Percentiles rank a stretch among this genome's conserved stretches.
phyloP scores from a whole-genome alignment of 2,329 filamentous ascomycete species.

The Fusarium subtropicale region DNA sequence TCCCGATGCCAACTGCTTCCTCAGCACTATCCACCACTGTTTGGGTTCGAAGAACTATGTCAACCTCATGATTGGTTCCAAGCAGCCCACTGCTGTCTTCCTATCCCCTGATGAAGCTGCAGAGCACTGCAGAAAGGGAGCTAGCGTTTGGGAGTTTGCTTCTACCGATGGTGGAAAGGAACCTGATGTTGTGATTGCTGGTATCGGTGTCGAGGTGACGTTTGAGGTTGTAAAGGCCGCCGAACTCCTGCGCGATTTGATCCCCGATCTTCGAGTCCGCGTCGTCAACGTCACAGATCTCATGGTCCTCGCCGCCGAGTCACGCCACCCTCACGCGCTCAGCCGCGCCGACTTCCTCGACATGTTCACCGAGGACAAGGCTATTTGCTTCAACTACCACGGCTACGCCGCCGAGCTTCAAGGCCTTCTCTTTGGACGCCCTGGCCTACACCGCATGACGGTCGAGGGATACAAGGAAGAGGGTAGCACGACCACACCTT shows the following conservation, averaged over 20 bases:
- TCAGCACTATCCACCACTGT: constrained; percentile 72
- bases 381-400: constrained; percentile 75
- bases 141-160: constrained; percentile 71
- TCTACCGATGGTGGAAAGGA: constrained; percentile 65
- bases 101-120: constrained; percentile 70
- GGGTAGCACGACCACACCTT: constrained; percentile 74
- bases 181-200: constrained; percentile 72
- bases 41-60: constrained; percentile 72
- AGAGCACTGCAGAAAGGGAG: constrained; percentile 68
- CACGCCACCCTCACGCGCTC: constrained; percentile 69
- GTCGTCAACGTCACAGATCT: constrained; percentile 75
- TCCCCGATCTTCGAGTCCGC: constrained; percentile 66
- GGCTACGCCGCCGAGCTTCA: constrained; percentile 71
- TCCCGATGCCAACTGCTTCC: constrained; percentile 75
- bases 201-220: constrained; percentile 73
- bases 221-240: constrained; percentile 74
- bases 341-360: constrained; percentile 62
- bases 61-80: constrained; percentile 75
- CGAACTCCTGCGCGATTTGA: constrained; percentile 61
- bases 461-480: constrained; percentile 73
- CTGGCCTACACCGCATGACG: constrained; percentile 61
- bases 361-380: constrained; percentile 67
- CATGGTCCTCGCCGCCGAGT: constrained; percentile 69
- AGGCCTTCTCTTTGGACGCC: constrained; percentile 70
- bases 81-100: constrained; percentile 72